Evolutionary conservation across 2,329 filamentous ascomycete species (phyloP).

Genomic region (Fusarium chuoi): DNA sequence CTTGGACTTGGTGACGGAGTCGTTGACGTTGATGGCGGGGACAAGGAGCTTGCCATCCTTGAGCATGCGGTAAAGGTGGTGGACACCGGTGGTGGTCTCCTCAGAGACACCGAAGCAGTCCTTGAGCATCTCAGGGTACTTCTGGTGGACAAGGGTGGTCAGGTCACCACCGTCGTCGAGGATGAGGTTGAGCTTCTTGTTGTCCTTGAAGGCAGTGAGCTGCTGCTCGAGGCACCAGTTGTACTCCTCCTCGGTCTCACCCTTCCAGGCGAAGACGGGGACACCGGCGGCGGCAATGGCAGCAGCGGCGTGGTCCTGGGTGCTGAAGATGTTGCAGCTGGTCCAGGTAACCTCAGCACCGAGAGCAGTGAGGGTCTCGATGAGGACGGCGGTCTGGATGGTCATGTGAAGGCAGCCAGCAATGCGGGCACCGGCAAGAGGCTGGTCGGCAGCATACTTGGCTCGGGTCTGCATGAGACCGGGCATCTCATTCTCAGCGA

Average conservation of each 20-base stretch:
- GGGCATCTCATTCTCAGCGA: conserved; percentile 97
- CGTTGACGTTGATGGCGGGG: conserved; percentile 99
- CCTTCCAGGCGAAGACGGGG: conserved; percentile 82
- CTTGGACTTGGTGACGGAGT: conserved; percentile 99
- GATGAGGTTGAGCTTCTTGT: conserved; percentile 97
- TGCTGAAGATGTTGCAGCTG: conserved; percentile 99
- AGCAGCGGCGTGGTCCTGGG: conserved; percentile 97
- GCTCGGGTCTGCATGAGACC: conserved; percentile 94
- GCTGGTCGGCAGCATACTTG: conserved; percentile 94
- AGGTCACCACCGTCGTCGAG: conserved; percentile 98
- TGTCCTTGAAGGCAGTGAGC: conserved; percentile 94
- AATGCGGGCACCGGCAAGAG: conserved; percentile 92
- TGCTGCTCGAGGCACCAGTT: conserved; percentile 99
- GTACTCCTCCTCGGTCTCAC: conserved; percentile 99
- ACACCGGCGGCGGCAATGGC: conserved; percentile 95
- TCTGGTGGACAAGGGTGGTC: conserved; percentile 94
- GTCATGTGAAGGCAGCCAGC: conserved; percentile 99
- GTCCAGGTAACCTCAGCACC: conserved; percentile 99
- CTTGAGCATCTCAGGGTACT: conserved; percentile 98
- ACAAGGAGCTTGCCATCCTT: conserved; percentile 90
- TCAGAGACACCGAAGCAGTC: conserved; percentile 98
- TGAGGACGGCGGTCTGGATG: conserved; percentile 99
- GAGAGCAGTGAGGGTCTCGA: conserved; percentile 94
- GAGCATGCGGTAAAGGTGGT: conserved; percentile 99
- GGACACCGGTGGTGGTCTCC: conserved; percentile 99